Conservation (phyloP, 169 alveolate species). For the Plasmodium relictum region DNA sequence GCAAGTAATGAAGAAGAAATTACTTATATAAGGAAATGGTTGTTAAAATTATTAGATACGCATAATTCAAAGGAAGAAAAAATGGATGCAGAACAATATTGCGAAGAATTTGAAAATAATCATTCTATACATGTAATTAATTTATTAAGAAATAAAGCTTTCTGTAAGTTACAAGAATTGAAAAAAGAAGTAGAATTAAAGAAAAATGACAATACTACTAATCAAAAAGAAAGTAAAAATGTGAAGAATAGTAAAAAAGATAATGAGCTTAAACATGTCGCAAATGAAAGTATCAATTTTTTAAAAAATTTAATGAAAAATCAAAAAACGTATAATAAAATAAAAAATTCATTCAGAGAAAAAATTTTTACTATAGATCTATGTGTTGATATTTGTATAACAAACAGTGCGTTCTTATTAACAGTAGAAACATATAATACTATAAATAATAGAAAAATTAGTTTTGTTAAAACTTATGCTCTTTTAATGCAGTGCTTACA, state of each 20-base stretch:
- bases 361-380: slow-evolving; percentile 72
- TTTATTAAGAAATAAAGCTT: slow-evolving; percentile 70
- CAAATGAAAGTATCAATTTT: slow-evolving; percentile 70
- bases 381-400: slow-evolving; percentile 65
- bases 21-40: slow-evolving; percentile 74
- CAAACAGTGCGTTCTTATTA: slow-evolving; percentile 58
- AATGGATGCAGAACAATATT: slow-evolving; percentile 52
- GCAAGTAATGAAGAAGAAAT: slow-evolving; percentile 67
- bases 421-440: slow-evolving; percentile 46
- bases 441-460: slow-evolving; percentile 30
- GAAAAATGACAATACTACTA: neutral
- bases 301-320: slow-evolving; percentile 74
- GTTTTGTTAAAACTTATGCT: slow-evolving; percentile 75
- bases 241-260: neutral
- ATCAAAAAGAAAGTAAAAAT: neutral
- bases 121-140: slow-evolving; percentile 73
- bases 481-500: slow-evolving; percentile 73
- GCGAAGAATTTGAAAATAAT: slow-evolving; percentile 59
- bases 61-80: slow-evolving; percentile 73
- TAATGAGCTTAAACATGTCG: slow-evolving; percentile 63
- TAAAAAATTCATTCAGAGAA: slow-evolving; percentile 71
- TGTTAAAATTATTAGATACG: slow-evolving; percentile 50
- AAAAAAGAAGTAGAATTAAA: slow-evolving; percentile 63
- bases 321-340: slow-evolving; percentile 72
- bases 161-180: slow-evolving; percentile 68